phyloP scores from a whole-genome alignment of 1,139 yeast species.

The Taphrina confusa region DNA sequence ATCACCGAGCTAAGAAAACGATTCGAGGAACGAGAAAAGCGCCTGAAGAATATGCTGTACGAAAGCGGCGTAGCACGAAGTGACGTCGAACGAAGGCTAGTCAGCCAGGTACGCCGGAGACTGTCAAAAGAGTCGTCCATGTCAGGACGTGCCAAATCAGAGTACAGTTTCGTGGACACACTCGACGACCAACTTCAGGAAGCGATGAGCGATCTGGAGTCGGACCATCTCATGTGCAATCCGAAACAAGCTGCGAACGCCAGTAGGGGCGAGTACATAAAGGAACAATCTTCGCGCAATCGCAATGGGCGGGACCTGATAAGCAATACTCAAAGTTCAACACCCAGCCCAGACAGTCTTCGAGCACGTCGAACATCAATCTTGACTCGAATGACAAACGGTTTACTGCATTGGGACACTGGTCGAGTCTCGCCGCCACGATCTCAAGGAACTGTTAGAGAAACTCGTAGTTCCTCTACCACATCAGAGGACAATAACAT shows the following conservation, averaged over 20 bases:
- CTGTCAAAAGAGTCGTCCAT: constrained; percentile 13
- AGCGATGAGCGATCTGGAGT: constrained; percentile 39
- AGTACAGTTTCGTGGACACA: constrained; percentile 7
- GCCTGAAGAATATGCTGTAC: constrained; percentile 50
- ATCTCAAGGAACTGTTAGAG: too few relatives aligned
- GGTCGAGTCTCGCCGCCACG: not conserved
- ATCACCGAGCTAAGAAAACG: constrained; percentile 51
- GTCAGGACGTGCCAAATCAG: constrained; percentile 17
- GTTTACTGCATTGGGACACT: not conserved
- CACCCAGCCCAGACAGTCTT: not conserved
- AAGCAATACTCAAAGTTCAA: too few relatives aligned
- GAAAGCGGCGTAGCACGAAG: constrained; percentile 50
- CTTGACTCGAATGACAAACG: not conserved
- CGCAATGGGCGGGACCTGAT: too few relatives aligned
- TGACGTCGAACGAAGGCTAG: constrained; percentile 34
- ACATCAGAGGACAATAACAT: not conserved
- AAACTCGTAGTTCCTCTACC: not conserved
- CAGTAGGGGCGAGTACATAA: too few relatives aligned
- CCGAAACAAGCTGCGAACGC: too few relatives aligned
- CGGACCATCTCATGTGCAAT: too few relatives aligned
- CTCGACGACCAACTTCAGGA: constrained; percentile 34
- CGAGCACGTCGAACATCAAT: not conserved
- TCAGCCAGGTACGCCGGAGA: not conserved
- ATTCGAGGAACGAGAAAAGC: constrained; percentile 53
- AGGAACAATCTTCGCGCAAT: too few relatives aligned